These are phyloP conservation scores for Hamigera avellanea DNA, from an alignment of 495 filamentous ascomycete genomes.

Conservation along the genomic window DNA sequence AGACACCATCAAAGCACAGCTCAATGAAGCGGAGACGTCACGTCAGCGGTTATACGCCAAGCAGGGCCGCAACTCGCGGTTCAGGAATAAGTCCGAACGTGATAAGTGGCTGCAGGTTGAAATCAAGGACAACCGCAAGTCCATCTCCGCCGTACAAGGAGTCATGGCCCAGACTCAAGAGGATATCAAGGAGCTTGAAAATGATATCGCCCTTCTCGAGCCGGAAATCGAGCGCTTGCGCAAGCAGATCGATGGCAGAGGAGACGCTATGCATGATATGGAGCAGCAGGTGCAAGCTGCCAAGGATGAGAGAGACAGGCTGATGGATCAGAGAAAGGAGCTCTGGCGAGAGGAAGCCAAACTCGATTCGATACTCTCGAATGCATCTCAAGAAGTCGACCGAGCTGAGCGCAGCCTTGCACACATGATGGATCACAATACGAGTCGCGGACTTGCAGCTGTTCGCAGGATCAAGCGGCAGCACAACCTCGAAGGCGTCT, in stretches of 20 bases:
- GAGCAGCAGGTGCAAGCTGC: slow-evolving; percentile 62
- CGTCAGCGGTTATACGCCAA: slow-evolving; percentile 83
- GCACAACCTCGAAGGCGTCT: slow-evolving; percentile 71
- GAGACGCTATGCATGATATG: slow-evolving; percentile 57
- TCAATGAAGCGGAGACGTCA: slow-evolving; percentile 63
- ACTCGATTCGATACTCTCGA: slow-evolving; percentile 63
- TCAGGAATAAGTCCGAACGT: slow-evolving; percentile 76
- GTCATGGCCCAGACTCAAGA: slow-evolving; percentile 74
- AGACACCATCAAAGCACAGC: slow-evolving; percentile 48
- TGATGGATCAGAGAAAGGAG: slow-evolving; percentile 81
- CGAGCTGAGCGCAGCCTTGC: slow-evolving; percentile 65
- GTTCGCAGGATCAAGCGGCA: slow-evolving; percentile 70
- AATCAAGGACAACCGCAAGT: slow-evolving; percentile 67
- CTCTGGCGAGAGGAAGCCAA: slow-evolving; percentile 87
- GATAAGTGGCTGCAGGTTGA: slow-evolving; percentile 74
- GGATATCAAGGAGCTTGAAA: slow-evolving; percentile 66
- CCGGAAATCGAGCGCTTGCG: slow-evolving; percentile 58
- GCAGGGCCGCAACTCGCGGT: slow-evolving; percentile 81
- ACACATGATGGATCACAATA: slow-evolving; percentile 81
- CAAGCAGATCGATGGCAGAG: slow-evolving; percentile 64
- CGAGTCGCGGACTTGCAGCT: slow-evolving; percentile 68
- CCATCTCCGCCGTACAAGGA: slow-evolving; percentile 65
- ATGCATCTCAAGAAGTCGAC: slow-evolving; percentile 60
- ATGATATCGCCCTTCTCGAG: slow-evolving; percentile 59
- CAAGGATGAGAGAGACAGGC: slow-evolving; percentile 67